phyloP scores from a whole-genome alignment of 2,329 filamentous ascomycete genomes.

The Orbilia blumenaviensis region DNA sequence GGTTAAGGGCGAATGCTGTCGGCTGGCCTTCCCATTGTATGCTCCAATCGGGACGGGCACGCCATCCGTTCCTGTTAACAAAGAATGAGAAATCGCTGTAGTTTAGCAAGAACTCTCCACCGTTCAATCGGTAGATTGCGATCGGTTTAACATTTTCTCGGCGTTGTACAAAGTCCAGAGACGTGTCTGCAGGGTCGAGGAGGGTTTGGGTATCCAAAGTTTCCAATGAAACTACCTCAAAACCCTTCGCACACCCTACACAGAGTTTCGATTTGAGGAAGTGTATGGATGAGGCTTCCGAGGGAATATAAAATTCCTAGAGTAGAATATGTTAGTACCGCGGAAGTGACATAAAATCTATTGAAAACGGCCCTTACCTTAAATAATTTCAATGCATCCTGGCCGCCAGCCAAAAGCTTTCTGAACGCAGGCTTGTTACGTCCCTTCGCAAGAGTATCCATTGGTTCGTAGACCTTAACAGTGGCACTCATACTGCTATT shows the following conservation, averaged over 20 bases:
- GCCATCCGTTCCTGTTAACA: slow-evolving; percentile 97
- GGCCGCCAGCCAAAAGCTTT: slow-evolving; percentile 92
- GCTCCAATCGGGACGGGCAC: slow-evolving; percentile 92
- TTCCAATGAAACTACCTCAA: slow-evolving; percentile 95
- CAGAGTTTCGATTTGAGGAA: slow-evolving; percentile 97
- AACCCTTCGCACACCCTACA: slow-evolving; percentile 92
- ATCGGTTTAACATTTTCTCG: slow-evolving; percentile 95
- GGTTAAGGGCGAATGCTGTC: slow-evolving; percentile 89
- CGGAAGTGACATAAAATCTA: background rate
- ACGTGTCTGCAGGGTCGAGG: slow-evolving; percentile 96
- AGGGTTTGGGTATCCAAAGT: slow-evolving; percentile 98
- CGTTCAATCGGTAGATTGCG: slow-evolving; percentile 95
- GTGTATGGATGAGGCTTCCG: slow-evolving; percentile 97
- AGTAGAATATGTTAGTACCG: slow-evolving; percentile 54
- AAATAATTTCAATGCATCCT: slow-evolving; percentile 94
- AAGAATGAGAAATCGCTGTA: slow-evolving; percentile 99
- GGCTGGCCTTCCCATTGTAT: slow-evolving; percentile 97
- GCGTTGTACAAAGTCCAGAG: slow-evolving; percentile 92
- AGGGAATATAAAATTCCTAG: slow-evolving; percentile 95
- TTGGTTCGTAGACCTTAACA: slow-evolving; percentile 99
- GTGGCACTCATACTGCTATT: slow-evolving; percentile 91
- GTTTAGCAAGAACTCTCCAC: slow-evolving; percentile 89
- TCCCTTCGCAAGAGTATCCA: slow-evolving; percentile 89
- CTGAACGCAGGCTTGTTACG: slow-evolving; percentile 95
- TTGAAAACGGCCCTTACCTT: slow-evolving; percentile 67